phyloP scores from a whole-genome alignment of 257 asterid species.

The Ajuga chamaepitys region DNA sequence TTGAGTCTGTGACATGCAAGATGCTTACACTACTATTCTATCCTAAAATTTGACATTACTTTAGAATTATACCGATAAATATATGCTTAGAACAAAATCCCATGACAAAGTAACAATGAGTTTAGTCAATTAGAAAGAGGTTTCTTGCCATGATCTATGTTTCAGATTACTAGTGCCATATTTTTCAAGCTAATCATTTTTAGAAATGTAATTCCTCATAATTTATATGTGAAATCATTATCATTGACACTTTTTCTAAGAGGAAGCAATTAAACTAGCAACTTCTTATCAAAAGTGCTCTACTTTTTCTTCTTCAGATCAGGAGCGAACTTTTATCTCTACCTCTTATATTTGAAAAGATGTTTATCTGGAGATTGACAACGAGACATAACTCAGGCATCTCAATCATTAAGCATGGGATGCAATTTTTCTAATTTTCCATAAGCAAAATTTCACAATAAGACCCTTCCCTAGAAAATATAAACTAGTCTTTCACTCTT shows the following conservation, averaged over 20 bases:
- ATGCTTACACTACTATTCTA: too few relatives aligned
- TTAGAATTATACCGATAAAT: neutral
- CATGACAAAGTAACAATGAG: neutral
- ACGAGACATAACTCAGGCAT: neutral
- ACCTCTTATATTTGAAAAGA: neutral
- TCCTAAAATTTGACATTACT: too few relatives aligned
- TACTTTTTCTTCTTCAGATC: neutral
- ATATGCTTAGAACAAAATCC: neutral
- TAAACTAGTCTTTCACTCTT: neutral
- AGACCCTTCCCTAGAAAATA: neutral
- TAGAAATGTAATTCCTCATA: neutral
- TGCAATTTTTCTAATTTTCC: conserved; percentile 1
- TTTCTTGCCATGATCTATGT: neutral
- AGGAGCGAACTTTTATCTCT: neutral
- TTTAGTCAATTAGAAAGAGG: neutral
- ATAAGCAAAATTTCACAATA: conserved; percentile 5
- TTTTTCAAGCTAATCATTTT: neutral
- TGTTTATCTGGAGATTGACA: neutral
- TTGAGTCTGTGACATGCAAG: too few relatives aligned
- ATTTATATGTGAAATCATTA: neutral
- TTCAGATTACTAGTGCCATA: neutral
- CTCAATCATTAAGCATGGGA: neutral
- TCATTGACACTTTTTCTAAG: neutral
- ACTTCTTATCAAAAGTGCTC: neutral
- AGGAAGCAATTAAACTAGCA: neutral